Base-by-base conservation (phyloP, 179 eudicot genomes). In the Beta lomatogona region DNA sequence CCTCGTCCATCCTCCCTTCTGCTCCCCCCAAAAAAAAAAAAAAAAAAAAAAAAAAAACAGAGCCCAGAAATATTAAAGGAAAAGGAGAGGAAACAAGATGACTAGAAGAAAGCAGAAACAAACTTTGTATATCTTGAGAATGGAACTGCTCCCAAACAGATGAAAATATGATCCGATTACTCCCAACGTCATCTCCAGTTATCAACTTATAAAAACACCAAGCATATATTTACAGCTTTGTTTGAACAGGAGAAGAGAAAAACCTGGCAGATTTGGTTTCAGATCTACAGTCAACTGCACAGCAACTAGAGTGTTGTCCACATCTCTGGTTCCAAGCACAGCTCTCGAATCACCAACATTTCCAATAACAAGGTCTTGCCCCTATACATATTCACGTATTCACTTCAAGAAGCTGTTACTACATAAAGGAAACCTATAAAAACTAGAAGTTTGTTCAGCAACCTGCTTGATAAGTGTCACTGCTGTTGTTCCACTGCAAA, bases 241-340 rank as follows among this genome's bases (percentile, higher is more conserved):
- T 2, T 36, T 11, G 67, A 64, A 52, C 52, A 67, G 61, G 61
- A 64, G 28, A 46, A 72, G 82, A 82, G 68, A 75, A 71, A 82
- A 36, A 94, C 98, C 94, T 85, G 98, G 98, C 83, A 94, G 97
- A 88, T 90, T 91, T 80, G 98, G 98, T 81, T 94, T 94, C 66
- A 94, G 97, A 89, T 94, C 98, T 77, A 94, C 94, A 52, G 98
- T 94, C 80, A 94, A 85, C 92, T 93, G 98, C 68, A 94, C 88
- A 53, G 98, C 92, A 81, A 85, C 64, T 77, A 93, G 89, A 77
- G 78, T 79, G 86, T 86, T 77, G 80, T 89, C 91, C 66, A 78
- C 75, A 78, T 87, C 93, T 88, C 97, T 89, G 31, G 94, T 93
- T 82, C 92, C 97, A 64, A 94, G 85, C 76, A 94, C 84, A 75